phyloP scores from a whole-genome alignment of 176 grass and related monocot genomes.

The Pontederia paniculata region DNA sequence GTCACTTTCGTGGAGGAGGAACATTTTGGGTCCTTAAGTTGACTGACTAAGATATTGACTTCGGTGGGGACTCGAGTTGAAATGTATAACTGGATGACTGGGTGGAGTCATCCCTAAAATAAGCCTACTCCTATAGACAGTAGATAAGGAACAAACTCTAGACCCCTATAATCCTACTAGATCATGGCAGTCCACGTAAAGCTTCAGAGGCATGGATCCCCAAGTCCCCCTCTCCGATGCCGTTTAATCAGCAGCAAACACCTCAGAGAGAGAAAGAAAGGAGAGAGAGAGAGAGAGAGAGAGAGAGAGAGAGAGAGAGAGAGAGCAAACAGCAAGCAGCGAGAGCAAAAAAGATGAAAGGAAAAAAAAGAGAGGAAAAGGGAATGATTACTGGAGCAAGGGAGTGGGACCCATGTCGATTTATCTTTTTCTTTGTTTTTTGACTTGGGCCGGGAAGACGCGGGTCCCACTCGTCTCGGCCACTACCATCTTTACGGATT shows the following conservation, averaged over 20 bases:
- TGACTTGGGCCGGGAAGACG: not conserved
- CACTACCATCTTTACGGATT: conserved; percentile 50
- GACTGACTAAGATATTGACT: no score
- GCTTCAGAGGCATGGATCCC: no score
- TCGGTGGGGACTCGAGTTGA: no score
- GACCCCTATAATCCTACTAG: no score
- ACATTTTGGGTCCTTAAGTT: no score
- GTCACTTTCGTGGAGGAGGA: no score
- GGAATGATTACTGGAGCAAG: conserved; percentile 21
- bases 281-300: not conserved
- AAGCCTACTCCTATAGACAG: no score
- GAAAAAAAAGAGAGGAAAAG: not conserved
- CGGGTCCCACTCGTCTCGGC: conserved; percentile 21
- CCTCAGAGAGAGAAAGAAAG: not conserved
- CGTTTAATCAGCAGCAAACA: not conserved
- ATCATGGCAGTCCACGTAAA: no score
- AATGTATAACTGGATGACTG: no score
- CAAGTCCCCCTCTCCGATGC: not conserved
- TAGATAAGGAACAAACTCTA: no score
- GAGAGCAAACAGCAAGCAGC: not conserved
- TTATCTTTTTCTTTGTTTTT: not conserved
- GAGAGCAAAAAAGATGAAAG: not conserved
- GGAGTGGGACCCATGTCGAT: not conserved
- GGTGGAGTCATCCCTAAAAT: no score
- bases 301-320: not conserved